These are phyloP conservation scores for Thalassiosira oceanica DNA, from an alignment of 352 stramenopile species.

Conservation along the genomic window DNA sequence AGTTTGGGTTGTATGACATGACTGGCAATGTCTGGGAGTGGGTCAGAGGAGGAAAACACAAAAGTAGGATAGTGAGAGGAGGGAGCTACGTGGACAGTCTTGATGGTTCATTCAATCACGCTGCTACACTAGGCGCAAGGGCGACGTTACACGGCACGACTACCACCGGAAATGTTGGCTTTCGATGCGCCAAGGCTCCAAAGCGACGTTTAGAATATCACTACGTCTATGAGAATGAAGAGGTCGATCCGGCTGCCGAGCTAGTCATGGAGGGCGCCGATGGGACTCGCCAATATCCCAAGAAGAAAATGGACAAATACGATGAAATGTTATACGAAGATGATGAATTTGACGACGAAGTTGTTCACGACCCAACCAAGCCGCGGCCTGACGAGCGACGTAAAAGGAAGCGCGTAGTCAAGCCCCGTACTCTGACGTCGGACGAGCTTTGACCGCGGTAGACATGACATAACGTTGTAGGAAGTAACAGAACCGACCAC, in stretches of 20 bases:
- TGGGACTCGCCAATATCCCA: constrained; percentile 51
- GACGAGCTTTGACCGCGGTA: too few relatives aligned
- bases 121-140: constrained; percentile 68
- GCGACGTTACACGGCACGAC: constrained; percentile 71
- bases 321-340: constrained; percentile 42
- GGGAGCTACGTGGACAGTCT: too few relatives aligned
- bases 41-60: too few relatives aligned
- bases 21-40: constrained; percentile 85
- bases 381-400: constrained; percentile 48
- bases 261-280: constrained; percentile 67
- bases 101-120: constrained; percentile 75
- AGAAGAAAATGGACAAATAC: constrained; percentile 26
- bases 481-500: too few relatives aligned
- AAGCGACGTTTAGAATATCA: constrained; percentile 67
- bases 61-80: too few relatives aligned
- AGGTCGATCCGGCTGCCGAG: constrained; percentile 32
- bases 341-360: constrained; percentile 50
- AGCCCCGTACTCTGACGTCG: too few relatives aligned
- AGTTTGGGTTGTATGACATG: constrained; percentile 80
- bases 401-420: constrained; percentile 54
- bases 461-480: too few relatives aligned
- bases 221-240: constrained; percentile 70
- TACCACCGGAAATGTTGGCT: constrained; percentile 76
- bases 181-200: constrained; percentile 71
- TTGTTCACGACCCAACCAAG: constrained; percentile 37